These are phyloP conservation scores for Saccharomyces hybrid DNA, from an alignment of 1,139 yeast genomes.

Conservation along the genomic window DNA sequence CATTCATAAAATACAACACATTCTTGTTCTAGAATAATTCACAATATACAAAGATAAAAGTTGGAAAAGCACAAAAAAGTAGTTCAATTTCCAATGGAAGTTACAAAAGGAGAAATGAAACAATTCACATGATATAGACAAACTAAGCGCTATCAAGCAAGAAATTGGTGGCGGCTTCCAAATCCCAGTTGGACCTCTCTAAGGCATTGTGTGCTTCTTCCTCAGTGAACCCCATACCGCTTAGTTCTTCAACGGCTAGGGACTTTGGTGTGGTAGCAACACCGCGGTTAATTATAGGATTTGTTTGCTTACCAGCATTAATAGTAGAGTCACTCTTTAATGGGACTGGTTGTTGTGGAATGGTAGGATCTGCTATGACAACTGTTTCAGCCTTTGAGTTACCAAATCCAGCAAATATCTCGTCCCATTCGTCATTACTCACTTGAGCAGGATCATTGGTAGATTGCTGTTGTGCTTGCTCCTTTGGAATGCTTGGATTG, in stretches of 20 bases:
- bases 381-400: constrained; percentile 30
- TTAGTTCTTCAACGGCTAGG: constrained; percentile 60
- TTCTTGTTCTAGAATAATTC: background rate
- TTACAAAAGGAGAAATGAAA: background rate
- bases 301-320: background rate
- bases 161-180: constrained; percentile 78
- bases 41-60: background rate
- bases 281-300: constrained; percentile 23
- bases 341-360: constrained; percentile 11
- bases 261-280: constrained; percentile 38
- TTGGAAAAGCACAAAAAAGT: background rate
- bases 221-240: constrained; percentile 82
- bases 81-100: background rate
- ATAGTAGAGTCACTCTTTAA: constrained; percentile 2
- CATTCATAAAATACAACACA: background rate
- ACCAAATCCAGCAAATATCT: constrained; percentile 84
- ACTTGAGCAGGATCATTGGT: constrained; percentile 14
- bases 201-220: constrained; percentile 62
- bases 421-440: constrained; percentile 82
- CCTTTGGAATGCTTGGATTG: constrained; percentile 6
- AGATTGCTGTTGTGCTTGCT: constrained; percentile 1
- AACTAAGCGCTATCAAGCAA: constrained; percentile 56
- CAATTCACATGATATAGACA: background rate
- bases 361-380: background rate
- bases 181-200: constrained; percentile 58